These are phyloP conservation scores for Lotus japonicus DNA, from an alignment of 306 rosid genomes.

Conservation along the genomic window DNA sequence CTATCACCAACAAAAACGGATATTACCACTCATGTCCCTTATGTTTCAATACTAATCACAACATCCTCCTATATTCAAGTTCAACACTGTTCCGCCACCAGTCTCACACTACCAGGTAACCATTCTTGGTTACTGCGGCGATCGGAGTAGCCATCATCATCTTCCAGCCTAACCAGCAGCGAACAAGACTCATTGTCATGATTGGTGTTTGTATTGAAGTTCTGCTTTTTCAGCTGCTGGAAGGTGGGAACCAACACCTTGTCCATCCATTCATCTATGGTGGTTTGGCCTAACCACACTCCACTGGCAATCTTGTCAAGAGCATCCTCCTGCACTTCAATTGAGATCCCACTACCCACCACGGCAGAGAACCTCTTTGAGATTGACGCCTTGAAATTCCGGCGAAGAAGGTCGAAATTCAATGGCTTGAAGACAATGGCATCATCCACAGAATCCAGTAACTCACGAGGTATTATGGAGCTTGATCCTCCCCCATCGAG, in stretches of 20 bases:
- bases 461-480: slow-evolving; percentile 37
- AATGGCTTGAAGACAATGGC: slow-evolving; percentile 78
- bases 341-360: slow-evolving; percentile 44
- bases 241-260: slow-evolving; percentile 69
- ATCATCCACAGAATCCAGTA: slow-evolving; percentile 59
- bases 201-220: slow-evolving; percentile 11
- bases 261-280: slow-evolving; percentile 76
- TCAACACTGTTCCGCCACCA: slow-evolving; percentile 35
- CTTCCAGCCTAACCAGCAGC: slow-evolving; percentile 62
- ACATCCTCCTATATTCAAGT: too few relatives aligned
- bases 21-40: slow-evolving; percentile 32
- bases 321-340: slow-evolving; percentile 75
- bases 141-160: slow-evolving; percentile 42
- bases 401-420: slow-evolving; percentile 42
- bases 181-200: slow-evolving; percentile 28
- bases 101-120: slow-evolving; percentile 56
- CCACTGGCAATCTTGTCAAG: slow-evolving; percentile 73
- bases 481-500: slow-evolving; percentile 12
- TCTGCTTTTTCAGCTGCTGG: slow-evolving; percentile 44
- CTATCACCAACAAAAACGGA: slow-evolving; percentile 29
- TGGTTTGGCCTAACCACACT: slow-evolving; percentile 66
- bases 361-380: slow-evolving; percentile 43
- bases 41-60: not conserved
- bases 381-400: slow-evolving; percentile 41
- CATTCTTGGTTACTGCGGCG: slow-evolving; percentile 36